Base-by-base conservation (phyloP, 768 basidiomycete genomes). In the Russula vinacea region DNA sequence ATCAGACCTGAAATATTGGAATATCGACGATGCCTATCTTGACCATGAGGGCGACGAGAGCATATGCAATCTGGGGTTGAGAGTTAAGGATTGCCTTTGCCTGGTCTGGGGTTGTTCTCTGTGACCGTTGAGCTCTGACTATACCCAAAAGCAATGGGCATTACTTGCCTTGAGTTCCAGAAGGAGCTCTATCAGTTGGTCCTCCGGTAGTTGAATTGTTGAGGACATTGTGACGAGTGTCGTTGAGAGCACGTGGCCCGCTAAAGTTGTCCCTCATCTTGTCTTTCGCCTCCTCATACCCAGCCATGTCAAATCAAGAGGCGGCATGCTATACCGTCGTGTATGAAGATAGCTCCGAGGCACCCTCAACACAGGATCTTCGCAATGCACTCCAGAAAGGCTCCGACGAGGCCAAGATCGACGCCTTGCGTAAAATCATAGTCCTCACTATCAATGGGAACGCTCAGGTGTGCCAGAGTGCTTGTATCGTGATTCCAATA, bases 361-460 rank as follows among this genome's bases (percentile, higher is more conserved):
- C 84, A 22, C 92, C 90, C 7, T 86, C 90, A n/a, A 83, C 84
- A 2, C 82, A 88, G 67, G 94, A 98, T 69, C 83, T 97, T 54
- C 83, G 92, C 67, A 80, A 86, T 64, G 81, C 85, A 40, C 80
- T 98, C 56, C 92, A 99, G 78, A 98, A 97, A 78, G 95, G 96
- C 62, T 88, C 92, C 24, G 94, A 98, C 76, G 96, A 98, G 69
- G 87, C 95, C 79, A 98, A 97, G 79, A 79, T 96, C 70, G 94
- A 98, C 79, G 92, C 94, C 73, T 85, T 98, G 83, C 85, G 94
- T 74, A 89, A 86, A 80, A 95, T 98, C 77, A 89, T 98, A 67
- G 82, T 93, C 62, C 86, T 90, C 42, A 98, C 94, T 52, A 88
- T 97, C 76, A 98, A 96, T 80, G 96, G 95, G 40, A 94, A 92